Conservation (phyloP, 78 protist species). For the Dictyostelium purpureum region DNA sequence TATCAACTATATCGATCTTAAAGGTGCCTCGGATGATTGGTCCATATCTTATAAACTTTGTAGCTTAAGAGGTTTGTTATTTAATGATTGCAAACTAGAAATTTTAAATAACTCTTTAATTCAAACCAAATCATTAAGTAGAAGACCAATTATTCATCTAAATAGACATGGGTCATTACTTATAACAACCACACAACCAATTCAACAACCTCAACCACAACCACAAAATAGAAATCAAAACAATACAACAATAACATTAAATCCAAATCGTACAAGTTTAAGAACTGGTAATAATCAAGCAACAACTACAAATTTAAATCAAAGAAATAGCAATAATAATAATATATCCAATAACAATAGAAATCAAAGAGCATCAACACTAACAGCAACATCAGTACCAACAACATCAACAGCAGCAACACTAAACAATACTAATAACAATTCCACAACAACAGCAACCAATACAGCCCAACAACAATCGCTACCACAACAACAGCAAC, state of each 20-base stretch:
- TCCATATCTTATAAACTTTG: conserved; percentile 58
- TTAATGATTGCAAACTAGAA: conserved; percentile 60
- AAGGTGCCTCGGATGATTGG: conserved; percentile 72
- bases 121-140: not conserved
- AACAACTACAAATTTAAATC: not conserved
- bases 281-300: not conserved
- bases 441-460: not conserved
- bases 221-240: not conserved
- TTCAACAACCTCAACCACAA: not conserved
- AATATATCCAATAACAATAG: not conserved
- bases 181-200: not conserved
- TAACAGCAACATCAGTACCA: not conserved
- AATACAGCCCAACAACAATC: not conserved
- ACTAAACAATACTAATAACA: not conserved
- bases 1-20: conserved; percentile 35
- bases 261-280: not conserved
- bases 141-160: conserved; percentile 42
- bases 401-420: conserved; percentile 7
- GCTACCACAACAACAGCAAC: not conserved
- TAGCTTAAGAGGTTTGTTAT: conserved; percentile 53
- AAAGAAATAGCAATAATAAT: not conserved
- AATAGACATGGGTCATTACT: conserved; percentile 33
- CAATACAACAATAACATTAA: not conserved
- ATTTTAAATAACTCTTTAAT: conserved; percentile 4
- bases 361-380: not conserved